These are phyloP conservation scores for Vitis vinifera DNA, from an alignment of 164 flowering plant species.

Conservation along the genomic window DNA sequence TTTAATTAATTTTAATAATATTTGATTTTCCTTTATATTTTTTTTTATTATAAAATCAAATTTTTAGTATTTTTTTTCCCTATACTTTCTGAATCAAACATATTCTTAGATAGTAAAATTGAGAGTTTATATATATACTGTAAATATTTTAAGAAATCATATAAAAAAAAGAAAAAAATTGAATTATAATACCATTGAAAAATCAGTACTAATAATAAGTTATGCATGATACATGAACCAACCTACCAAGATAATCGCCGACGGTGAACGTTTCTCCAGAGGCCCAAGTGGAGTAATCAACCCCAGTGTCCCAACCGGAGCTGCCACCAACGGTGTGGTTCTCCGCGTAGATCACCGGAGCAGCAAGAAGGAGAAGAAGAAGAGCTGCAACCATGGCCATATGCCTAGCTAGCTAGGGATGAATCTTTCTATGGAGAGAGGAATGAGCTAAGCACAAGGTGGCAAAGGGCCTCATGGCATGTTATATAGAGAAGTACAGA, in stretches of 20 bases:
- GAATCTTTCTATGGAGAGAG: neutral
- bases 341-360: slow-evolving; percentile 30
- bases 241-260: slow-evolving; percentile 41
- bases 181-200: no score
- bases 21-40: no score
- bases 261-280: slow-evolving; percentile 29
- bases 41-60: no score
- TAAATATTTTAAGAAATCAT: no score
- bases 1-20: no score
- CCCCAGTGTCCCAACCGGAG: slow-evolving; percentile 22
- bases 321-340: slow-evolving; percentile 30
- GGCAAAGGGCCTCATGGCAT: neutral
- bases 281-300: slow-evolving; percentile 33
- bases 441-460: neutral
- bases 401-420: no score
- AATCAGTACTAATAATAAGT: no score
- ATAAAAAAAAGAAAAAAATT: no score
- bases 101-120: no score
- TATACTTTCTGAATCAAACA: no score
- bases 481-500: neutral
- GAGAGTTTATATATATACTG: no score
- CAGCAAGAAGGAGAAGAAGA: slow-evolving; percentile 23
- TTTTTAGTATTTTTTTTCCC: no score
- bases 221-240: neutral
- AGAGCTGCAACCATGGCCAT: slow-evolving; percentile 26